phyloP scores from a whole-genome alignment of 345 rosid genomes.

The Syzygium jambos region DNA sequence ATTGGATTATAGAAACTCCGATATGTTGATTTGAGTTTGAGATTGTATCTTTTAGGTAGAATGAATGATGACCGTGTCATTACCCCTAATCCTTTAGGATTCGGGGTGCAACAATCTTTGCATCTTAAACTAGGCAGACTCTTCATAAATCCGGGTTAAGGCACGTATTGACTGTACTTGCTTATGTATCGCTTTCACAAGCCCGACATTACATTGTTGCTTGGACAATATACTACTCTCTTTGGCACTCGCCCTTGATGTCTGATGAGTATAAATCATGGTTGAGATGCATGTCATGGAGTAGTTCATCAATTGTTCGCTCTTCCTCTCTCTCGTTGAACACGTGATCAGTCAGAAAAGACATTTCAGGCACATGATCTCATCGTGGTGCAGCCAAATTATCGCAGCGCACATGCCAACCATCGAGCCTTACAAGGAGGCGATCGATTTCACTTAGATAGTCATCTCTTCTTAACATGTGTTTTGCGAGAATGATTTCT shows the following conservation, averaged over 20 bases:
- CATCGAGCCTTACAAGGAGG: constrained; percentile 65
- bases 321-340: neutral
- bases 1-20: no score
- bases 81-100: no score
- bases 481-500: neutral
- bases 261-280: neutral
- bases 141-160: neutral
- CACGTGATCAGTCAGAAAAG: neutral
- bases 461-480: neutral
- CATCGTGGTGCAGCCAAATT: constrained; percentile 33
- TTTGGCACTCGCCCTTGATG: neutral
- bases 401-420: constrained; percentile 15
- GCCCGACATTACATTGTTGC: neutral
- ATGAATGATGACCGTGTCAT: no score
- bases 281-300: neutral
- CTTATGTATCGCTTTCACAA: neutral
- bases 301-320: neutral
- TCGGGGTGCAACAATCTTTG: constrained; percentile 9
- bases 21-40: no score
- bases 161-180: neutral
- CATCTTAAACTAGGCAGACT: neutral
- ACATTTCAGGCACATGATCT: neutral
- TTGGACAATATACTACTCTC: neutral
- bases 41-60: no score
- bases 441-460: neutral